Base-by-base conservation (phyloP, 2,329 filamentous ascomycete genomes). In the Calonectria fujianensis region DNA sequence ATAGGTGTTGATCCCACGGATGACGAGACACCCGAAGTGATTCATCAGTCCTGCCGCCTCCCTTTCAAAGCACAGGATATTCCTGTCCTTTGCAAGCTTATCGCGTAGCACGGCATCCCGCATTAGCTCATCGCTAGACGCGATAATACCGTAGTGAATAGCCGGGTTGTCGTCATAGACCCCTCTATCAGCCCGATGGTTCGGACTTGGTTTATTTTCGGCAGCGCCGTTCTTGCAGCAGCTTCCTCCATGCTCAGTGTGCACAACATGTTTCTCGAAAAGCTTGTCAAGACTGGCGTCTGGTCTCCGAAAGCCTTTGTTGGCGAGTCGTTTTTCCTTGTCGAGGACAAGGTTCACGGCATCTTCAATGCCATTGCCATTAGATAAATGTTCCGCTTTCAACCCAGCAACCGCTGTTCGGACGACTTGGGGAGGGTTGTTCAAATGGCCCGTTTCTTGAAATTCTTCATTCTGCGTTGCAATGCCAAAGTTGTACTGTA, bases 1-100 rank as follows among this genome's bases (percentile, higher is more conserved):
- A 64, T 86, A 87, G 50, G 85, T 82, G 35, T 82, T 86, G 0
- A 86, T 83, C 0, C 85, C 85, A 2, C 84, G 79, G 18, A 87
- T 82, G 0, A 84, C 77, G 0, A 86, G 39, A 24, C 82, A 86
- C 0, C 82, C 82, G 3, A 84, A 77, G 0, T 75, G 71, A 9
- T 78, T 73, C 72, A 74, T 78, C 1, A 83, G 32, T 0, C 81
- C 82, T 0, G 80, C 80, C 0, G 78, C 80, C 41, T 78, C 69
- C 66, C 69, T 69, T 20, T 67, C 64, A 29, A 67, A 52, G n/a
- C 64, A 67, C 13, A 67, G 3, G 2, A 67, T 32, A 16, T 39
- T 29, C 4, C 41, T 10, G 4, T 9, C 4, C 11, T 4, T 8
- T 7, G 31, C n/a, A 14, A 63, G 14, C n/a, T 29, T 31, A 9